Base-by-base conservation (phyloP, 192 early-diverging fungal genomes). In the Paraglomus brasilianum region DNA sequence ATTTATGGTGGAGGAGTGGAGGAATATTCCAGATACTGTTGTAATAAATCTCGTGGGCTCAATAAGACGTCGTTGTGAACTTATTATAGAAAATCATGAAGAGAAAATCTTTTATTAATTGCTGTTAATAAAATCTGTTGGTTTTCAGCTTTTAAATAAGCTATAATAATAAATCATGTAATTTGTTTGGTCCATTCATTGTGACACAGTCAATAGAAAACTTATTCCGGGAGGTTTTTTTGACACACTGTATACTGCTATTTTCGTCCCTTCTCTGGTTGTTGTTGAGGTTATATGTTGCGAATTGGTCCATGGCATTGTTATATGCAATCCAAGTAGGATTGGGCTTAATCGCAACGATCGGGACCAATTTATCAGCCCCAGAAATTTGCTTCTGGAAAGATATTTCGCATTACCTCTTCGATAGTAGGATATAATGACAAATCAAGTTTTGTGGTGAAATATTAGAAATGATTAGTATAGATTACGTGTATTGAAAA, bases 381-480 rank as follows among this genome's bases (percentile, higher is more conserved):
- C 40, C 40, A 14, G 36, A 58, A 58, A 58, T 58, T 14, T 58
- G 56, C 30, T 58, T 58, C 17, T 36, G 21, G 21, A 56, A 56
- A 56, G 53, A 56, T 5, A 10, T 5, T 56, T 56, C 39, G 22
- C 24, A 56, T 24, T 8, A 14, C 40, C 40, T 58, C 56, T 58
- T 58, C 13, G 36, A 58, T 58, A n/a, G 56, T 58, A 0, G 15
- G 56, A 58, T 14, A 58, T 58, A 24, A 24, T 19, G n/a, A n/a
- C n/a, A n/a, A n/a, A n/a, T 57, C 30, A 57, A 38, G n/a, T 57
- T 57, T 38, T 57, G 5, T 58, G 41, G 41, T 58, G 56, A 38
- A 38, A 58, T 40, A 40, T 58, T 58, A 58, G 56, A 58, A 58
- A 58, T 58, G 15, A 58, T 40, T 58, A 58, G 56, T 40, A 58